Evolutionary conservation across 441 rosid genomes (phyloP).

Genomic region (Gossypium lobatum): DNA sequence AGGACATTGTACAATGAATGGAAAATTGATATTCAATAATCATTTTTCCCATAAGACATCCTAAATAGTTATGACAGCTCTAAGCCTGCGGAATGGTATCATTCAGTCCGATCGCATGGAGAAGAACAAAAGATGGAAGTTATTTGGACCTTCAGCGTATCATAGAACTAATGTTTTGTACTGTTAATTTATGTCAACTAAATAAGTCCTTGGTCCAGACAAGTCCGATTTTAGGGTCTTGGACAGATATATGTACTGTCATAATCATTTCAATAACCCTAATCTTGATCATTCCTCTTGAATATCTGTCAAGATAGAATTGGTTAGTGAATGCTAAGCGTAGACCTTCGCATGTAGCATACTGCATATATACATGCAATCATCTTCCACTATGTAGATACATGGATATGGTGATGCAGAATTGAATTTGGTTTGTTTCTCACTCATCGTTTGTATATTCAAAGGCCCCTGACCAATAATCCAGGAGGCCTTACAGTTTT

Average conservation of each 20-base stretch:
- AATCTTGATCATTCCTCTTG: not conserved
- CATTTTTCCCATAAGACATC: not conserved
- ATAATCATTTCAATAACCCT: not conserved
- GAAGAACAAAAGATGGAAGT: not conserved
- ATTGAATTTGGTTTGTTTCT: not conserved
- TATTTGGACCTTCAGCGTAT: not conserved
- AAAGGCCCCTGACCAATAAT: not conserved
- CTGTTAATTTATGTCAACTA: not conserved
- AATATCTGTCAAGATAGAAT: not conserved
- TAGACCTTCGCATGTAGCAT: not conserved
- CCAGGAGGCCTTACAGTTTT: not conserved
- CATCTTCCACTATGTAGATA: not conserved
- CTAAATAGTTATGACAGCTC: too few species aligned
- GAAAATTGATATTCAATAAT: not conserved
- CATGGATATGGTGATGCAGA: not conserved
- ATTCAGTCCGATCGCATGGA: not conserved
- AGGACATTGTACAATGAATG: not conserved
- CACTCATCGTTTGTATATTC: not conserved
- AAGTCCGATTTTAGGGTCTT: constrained; percentile 2
- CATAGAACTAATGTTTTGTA: not conserved
- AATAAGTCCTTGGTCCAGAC: not conserved
- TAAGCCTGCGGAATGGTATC: not conserved
- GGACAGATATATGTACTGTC: too few species aligned
- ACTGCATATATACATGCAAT: not conserved
- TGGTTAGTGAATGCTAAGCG: not conserved